Conservation (phyloP, 805 yeast genomes). For the Wickerhamiella kurtzmanii region DNA sequence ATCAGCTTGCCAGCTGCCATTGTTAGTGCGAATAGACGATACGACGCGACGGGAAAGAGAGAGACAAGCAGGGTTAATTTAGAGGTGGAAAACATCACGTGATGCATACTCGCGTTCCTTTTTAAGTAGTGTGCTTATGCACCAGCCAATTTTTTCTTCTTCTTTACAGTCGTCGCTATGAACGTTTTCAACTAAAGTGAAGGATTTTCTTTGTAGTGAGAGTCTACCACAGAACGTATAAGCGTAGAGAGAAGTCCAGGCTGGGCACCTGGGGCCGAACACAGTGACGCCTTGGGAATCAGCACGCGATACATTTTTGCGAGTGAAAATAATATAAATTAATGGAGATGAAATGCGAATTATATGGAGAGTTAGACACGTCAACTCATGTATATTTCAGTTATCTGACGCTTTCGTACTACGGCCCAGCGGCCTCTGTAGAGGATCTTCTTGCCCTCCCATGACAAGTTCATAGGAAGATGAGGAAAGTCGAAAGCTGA, state of each 20-base stretch:
- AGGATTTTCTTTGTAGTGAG: not conserved
- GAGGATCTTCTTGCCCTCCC: conserved; percentile 16
- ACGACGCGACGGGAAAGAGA: not conserved
- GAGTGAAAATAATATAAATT: not conserved
- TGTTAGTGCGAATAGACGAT: not conserved
- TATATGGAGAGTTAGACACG: not conserved
- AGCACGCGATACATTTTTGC: conserved; percentile 22
- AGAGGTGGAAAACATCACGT: too few relatives aligned
- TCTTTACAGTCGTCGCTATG: conserved; percentile 16
- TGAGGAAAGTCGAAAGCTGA: conserved; percentile 17
- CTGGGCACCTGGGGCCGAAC: conserved; percentile 27
- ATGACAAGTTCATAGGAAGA: conserved; percentile 8
- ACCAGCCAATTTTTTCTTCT: not conserved
- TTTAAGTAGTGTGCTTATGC: not conserved
- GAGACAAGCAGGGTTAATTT: not conserved
- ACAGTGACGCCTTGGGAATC: conserved; percentile 25
- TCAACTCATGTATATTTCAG: conserved; percentile 1
- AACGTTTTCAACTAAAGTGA: not conserved
- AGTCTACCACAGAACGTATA: not conserved
- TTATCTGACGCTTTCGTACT: conserved; percentile 7
- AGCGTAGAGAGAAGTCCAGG: conserved; percentile 6
- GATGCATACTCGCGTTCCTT: too few relatives aligned
- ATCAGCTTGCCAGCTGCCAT: conserved; percentile 54
- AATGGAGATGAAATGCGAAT: not conserved
- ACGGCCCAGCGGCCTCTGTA: conserved; percentile 16